Evolutionary conservation across 148 eudicot species (phyloP), one percentile per base, ranked within the genome.

Genomic region (Dysphania ambrosioides): DNA sequence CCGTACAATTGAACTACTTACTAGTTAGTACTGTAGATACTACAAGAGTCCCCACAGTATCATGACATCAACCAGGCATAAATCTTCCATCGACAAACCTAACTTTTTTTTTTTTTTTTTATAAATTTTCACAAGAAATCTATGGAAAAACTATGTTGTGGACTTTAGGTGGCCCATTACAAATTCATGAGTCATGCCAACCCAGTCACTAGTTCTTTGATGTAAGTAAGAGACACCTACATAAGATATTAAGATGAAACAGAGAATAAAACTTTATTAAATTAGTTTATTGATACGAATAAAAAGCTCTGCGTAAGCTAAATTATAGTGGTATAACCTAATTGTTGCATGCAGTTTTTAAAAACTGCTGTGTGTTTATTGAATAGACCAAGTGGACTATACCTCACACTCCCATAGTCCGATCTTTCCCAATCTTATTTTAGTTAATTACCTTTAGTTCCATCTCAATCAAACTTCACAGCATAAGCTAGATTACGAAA

Each of bases 1-100:
- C 80, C 80, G 80, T 77, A 77, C 80, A 63, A 64, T 15, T 47
- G 69, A 59, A 49, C 34, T 23, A 34, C 64, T 9, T 2, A 16
- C n/a, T n/a, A n/a, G n/a, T n/a, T n/a, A n/a, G n/a, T n/a, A n/a
- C n/a, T n/a, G n/a, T n/a, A n/a, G n/a, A n/a, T n/a, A n/a, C 30
- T 38, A 41, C 9, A 41, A 2, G 21, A n/a, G n/a, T n/a, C n/a
- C n/a, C n/a, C 49, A 55, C 36, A 36, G 41, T 27, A 76, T 76
- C 67, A 77, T 29, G 24, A 31, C 75, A 61, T 47, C 51, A 51
- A 60, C 75, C 74, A 61, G 51, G 72, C 62, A 70, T 6, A 26
- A n/a, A 70, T 77, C 38, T 64, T 60, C 44, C 57, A 58, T 58
- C 30, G 60, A 69, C 69, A 70, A 49, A 58, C 66, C 72, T 32